These are phyloP conservation scores for Melampsora larici-populina DNA, from an alignment of 1,284 basidiomycete species.

Conservation along the genomic window DNA sequence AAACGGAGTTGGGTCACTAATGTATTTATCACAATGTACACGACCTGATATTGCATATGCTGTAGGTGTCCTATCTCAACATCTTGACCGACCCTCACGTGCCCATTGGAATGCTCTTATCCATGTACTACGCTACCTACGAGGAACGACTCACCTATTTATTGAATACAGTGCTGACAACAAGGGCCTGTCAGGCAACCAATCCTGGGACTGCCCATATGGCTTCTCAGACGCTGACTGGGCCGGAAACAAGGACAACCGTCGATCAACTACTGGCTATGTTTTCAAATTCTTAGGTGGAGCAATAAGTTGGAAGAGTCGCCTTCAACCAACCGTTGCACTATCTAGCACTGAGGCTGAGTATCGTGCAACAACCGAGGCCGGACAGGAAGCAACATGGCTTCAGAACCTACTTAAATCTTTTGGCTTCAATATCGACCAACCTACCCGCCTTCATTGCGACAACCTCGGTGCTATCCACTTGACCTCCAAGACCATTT, in stretches of 20 bases:
- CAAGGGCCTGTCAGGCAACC: background rate
- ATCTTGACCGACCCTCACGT: too few species aligned
- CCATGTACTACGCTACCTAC: background rate
- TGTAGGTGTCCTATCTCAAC: too few species aligned
- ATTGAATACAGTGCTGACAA: too few species aligned
- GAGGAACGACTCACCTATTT: background rate
- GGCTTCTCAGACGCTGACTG: background rate
- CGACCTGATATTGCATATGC: too few species aligned
- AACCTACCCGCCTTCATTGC: background rate
- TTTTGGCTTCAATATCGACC: background rate
- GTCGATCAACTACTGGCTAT: conserved; percentile 3
- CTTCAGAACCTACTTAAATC: background rate
- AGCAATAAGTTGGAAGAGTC: conserved; percentile 26
- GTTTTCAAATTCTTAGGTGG: conserved; percentile 33
- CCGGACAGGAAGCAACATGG: conserved; percentile 16
- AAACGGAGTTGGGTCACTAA: background rate
- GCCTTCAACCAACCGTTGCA: too few species aligned
- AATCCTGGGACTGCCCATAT: background rate
- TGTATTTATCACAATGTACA: conserved; percentile 10
- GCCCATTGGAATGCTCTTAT: conserved; percentile 2
- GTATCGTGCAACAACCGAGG: background rate
- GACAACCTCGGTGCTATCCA: background rate
- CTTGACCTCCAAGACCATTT: background rate
- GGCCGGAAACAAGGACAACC: too few species aligned
- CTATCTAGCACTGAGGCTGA: too few species aligned